Evolutionary conservation across 2,329 filamentous ascomycete species (phyloP).

Genomic region (Rutstroemia sp.): DNA sequence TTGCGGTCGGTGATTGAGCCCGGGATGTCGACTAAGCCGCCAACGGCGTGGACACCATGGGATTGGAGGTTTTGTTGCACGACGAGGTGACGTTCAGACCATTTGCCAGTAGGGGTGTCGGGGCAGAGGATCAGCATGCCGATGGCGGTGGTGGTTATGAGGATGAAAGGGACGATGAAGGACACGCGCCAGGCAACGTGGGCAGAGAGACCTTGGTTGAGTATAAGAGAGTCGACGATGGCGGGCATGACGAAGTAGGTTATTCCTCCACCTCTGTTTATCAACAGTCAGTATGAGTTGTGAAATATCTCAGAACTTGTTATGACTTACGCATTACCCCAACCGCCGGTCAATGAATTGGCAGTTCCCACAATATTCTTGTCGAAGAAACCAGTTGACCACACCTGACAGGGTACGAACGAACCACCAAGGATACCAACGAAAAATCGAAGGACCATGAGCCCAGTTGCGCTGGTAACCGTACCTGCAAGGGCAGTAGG

Average conservation of each 20-base stretch:
- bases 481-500: slow-evolving; percentile 78
- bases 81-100: slow-evolving; percentile 57
- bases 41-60: slow-evolving; percentile 37
- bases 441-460: slow-evolving; percentile 73
- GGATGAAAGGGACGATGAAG: slow-evolving; percentile 76
- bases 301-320: not conserved
- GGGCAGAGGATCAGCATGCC: slow-evolving; percentile 66
- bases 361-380: slow-evolving; percentile 86
- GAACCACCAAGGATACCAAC: slow-evolving; percentile 70
- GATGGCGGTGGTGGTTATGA: slow-evolving; percentile 61
- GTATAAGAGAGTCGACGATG: slow-evolving; percentile 70
- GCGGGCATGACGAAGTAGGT: slow-evolving; percentile 94
- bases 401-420: slow-evolving; percentile 85
- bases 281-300: not conserved
- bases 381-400: slow-evolving; percentile 89
- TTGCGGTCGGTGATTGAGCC: slow-evolving; percentile 23
- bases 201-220: slow-evolving; percentile 48
- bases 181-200: slow-evolving; percentile 76
- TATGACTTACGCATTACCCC: slow-evolving; percentile 57
- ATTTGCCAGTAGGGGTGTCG: slow-evolving; percentile 76
- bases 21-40: slow-evolving; percentile 22
- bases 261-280: slow-evolving; percentile 62
- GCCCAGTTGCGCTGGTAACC: slow-evolving; percentile 56
- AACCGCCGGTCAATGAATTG: slow-evolving; percentile 77
- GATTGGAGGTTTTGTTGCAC: slow-evolving; percentile 37